phyloP scores from a whole-genome alignment of 306 rosid genomes.

The Ormosia semicastrata region DNA sequence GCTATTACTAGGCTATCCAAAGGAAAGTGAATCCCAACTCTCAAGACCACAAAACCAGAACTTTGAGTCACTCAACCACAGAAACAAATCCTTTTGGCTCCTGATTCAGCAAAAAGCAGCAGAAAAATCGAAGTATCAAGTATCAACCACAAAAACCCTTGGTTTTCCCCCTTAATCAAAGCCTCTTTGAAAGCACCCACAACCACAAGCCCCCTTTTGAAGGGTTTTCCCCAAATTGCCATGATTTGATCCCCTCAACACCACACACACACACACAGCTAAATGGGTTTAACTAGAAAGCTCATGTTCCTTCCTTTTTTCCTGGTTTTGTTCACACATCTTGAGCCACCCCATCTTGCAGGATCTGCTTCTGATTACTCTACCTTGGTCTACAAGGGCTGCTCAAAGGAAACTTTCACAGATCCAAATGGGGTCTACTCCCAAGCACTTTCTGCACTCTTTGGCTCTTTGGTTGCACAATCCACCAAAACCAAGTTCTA shows the following conservation, averaged over 20 bases:
- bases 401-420: slow-evolving; percentile 70
- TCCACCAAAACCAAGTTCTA: slow-evolving; percentile 56
- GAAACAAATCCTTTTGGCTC: slow-evolving; percentile 15
- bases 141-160: neutral
- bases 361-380: slow-evolving; percentile 60
- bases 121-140: neutral
- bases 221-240: slow-evolving; percentile 23
- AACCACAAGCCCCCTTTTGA: neutral
- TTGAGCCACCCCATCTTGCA: slow-evolving; percentile 39
- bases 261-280: neutral
- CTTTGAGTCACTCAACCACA: slow-evolving; percentile 6
- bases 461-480: slow-evolving; percentile 53
- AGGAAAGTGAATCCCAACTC: slow-evolving; percentile 33
- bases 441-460: slow-evolving; percentile 61
- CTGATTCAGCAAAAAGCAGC: slow-evolving; percentile 13
- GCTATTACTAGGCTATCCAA: slow-evolving; percentile 38
- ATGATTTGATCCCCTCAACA: slow-evolving; percentile 52
- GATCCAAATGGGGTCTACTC: slow-evolving; percentile 77
- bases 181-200: neutral
- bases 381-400: slow-evolving; percentile 68
- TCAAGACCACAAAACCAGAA: slow-evolving; percentile 31
- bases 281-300: slow-evolving; percentile 52
- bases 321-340: slow-evolving; percentile 28
- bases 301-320: slow-evolving; percentile 33
- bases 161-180: neutral